Base-by-base conservation (phyloP, 345 rosid species). In the Jatropha curcas region DNA sequence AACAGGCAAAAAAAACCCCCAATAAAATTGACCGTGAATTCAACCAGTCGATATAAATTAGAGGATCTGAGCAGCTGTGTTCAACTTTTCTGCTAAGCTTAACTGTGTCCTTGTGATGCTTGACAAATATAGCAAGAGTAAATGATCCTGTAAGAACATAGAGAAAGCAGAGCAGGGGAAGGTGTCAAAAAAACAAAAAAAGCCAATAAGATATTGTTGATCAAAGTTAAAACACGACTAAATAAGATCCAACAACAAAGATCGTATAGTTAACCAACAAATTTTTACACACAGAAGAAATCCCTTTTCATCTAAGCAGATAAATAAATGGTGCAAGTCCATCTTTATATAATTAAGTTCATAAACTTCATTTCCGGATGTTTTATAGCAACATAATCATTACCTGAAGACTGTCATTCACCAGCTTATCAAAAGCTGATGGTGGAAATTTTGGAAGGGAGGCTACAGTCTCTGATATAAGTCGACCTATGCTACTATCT, bases 71-170 rank as follows among this genome's bases (percentile, higher is more conserved):
- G 98, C 97, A 27, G 99, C 97, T 1, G 94, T 91, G 84, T 95
- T 95, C 82, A 92, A 82, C 85, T 87, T 95, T 59, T 95, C 97
- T 4, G 97, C 99, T 74, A 92, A 71, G 81, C 93, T 84, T 72
- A 92, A 88, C 77, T 91, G 99, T 73, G 99, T 95, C 82, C 98
- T 91, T 12, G 91, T 86, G 82, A 95, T 86, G 89, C 96, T 91
- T 25, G 99, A 87, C 73, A 95, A 82, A 72, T 92, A 92, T 43
- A 95, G 85, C 82, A 95, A 71, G 30, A 95, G 85, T 75, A 95
- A 78, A 57, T 91, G 89, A 76, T 95, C 98, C 98, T 92, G 86
- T 20, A 53, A 62, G 72, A 70, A 62, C 20, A 68, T 74, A 56
- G 45, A 30, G 1, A 56, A 41, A 70, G 2, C 33, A 28, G 9